Percentiles rank a stretch among this genome's conserved stretches.
phyloP scores from a whole-genome alignment of 176 grass and related monocot species.

The Thalia dealbata region DNA sequence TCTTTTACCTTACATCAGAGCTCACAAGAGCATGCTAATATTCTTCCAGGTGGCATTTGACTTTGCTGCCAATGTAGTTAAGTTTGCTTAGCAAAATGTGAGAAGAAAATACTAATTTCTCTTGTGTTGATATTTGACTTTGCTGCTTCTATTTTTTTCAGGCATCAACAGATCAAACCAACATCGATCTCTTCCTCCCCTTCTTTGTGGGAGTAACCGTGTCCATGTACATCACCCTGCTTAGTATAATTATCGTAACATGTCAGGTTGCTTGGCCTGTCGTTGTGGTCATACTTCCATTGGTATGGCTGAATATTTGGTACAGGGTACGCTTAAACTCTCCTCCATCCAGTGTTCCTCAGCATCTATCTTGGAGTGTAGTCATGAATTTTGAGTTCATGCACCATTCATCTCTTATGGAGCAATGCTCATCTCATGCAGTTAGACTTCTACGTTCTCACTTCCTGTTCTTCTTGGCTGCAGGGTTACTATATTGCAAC shows the following conservation, averaged over 20 bases:
- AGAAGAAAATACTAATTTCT: not conserved
- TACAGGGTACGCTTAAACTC: slow-evolving; percentile 49
- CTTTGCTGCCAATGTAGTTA: not conserved
- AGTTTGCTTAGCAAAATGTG: not conserved
- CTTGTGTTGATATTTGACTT: not conserved
- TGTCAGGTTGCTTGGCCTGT: slow-evolving; percentile 93
- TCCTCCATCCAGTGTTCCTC: no score
- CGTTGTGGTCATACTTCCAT: slow-evolving; percentile 52
- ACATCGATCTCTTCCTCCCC: slow-evolving; percentile 82
- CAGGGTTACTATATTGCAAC: slow-evolving; percentile 77
- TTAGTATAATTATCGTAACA: slow-evolving; percentile 51
- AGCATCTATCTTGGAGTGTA: not conserved
- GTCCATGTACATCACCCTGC: slow-evolving; percentile 76
- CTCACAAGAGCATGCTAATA: not conserved
- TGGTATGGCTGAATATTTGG: slow-evolving; percentile 73
- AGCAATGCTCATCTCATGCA: not conserved
- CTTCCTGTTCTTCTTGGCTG: not conserved
- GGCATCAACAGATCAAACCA: slow-evolving; percentile 90
- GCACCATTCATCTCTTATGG: not conserved
- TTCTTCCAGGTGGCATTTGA: no score
- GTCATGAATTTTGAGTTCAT: no score
- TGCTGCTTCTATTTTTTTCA: slow-evolving; percentile 6
- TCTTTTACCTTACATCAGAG: not conserved
- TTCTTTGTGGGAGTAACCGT: slow-evolving; percentile 69
- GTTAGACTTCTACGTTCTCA: not conserved